Conservation (phyloP, 129 eudicot genomes). For the Pulicaria dysenterica region DNA sequence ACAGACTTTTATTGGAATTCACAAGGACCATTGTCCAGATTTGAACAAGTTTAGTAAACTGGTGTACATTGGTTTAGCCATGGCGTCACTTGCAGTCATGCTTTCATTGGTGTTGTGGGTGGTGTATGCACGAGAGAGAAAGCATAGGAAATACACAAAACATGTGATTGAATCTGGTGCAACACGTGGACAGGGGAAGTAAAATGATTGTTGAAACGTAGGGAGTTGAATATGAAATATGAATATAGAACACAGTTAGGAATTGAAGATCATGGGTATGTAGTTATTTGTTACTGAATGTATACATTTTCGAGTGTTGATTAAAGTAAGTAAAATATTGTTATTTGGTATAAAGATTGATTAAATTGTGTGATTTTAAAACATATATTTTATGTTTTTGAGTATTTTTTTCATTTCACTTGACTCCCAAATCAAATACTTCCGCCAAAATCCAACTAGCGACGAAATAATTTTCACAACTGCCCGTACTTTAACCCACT, state of each 20-base stretch:
- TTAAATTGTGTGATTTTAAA: too few relatives aligned
- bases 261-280: too few relatives aligned
- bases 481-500: slow-evolving; percentile 2
- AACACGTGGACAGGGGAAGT: slow-evolving; percentile 11
- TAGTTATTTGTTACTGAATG: too few relatives aligned
- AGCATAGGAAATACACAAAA: slow-evolving; percentile 62
- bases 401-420: too few relatives aligned
- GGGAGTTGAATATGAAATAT: neutral
- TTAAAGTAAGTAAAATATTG: too few relatives aligned
- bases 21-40: slow-evolving; percentile 61
- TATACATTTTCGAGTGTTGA: too few relatives aligned
- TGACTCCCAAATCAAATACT: too few relatives aligned
- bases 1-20: slow-evolving; percentile 53
- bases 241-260: too few relatives aligned
- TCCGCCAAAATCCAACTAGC: too few relatives aligned
- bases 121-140: slow-evolving; percentile 67
- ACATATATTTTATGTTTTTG: too few relatives aligned
- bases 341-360: too few relatives aligned
- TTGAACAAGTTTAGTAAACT: slow-evolving; percentile 52
- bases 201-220: neutral
- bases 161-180: slow-evolving; percentile 34
- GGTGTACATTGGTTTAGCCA: slow-evolving; percentile 68
- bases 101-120: slow-evolving; percentile 81
- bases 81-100: slow-evolving; percentile 69
- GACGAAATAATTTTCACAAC: slow-evolving; percentile 1